Base-by-base conservation (phyloP, 305 asterid species). In the Fraxinus platypoda region DNA sequence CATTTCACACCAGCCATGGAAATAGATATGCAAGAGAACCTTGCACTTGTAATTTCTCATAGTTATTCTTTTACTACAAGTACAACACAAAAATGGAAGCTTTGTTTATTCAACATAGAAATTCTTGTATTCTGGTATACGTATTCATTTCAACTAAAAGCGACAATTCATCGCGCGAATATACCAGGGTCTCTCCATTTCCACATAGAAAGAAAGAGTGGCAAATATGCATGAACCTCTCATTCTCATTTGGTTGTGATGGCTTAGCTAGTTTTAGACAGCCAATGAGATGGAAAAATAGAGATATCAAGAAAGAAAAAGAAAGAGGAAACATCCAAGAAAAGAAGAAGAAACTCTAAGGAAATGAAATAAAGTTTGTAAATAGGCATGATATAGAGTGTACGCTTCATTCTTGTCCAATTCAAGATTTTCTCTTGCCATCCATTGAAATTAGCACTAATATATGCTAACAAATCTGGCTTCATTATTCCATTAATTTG, bases 301-400 rank as follows among this genome's bases (percentile, higher is more conserved):
- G 28, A 21, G 70, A 59, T n/a, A 21, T 21, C 21, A 59, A 59
- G 71, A 21, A 30, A 30, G 75, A 70, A 70, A 70, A 70, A 1
- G 77, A 77, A 6, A 79, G 66, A 77, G 84, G 94, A 91, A 93
- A 37, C 88, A 81, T 83, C 92, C 91, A 2, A 83, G 94, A 90
- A 91, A 87, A 79, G 76, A 33, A 26, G 76, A 87, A 81, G 90
- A 83, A 90, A 85, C 77, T 80, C 64, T 6, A 23, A 66, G 70
- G 85, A 84, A 86, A 84, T 8, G 26, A 23, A 25, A 30, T 21
- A 30, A 2, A 64, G 0, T 75, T 3, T 28, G 17, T 30, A 41
- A 78, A 35, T 35, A 28, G 46, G 37, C 54, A n/a, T 34, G 74
- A 38, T 77, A 73, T 75, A 38, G 85, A 82, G 75, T 75, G 9